Evolutionary conservation across 495 filamentous ascomycete genomes (phyloP).

Genomic region (Halenospora varia): DNA sequence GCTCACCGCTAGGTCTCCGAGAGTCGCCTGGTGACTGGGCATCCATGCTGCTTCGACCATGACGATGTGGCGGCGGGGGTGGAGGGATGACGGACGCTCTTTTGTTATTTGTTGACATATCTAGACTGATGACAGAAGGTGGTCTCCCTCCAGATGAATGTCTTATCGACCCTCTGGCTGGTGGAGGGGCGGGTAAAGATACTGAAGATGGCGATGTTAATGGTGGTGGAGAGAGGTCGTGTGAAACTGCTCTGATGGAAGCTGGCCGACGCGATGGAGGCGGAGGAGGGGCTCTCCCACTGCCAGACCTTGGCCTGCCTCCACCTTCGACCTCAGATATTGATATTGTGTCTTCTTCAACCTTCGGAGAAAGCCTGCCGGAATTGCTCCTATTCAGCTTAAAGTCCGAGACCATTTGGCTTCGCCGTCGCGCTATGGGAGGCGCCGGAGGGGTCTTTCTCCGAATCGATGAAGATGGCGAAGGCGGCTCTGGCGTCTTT

Average conservation of each 20-base stretch:
- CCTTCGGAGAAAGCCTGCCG: conserved; percentile 19
- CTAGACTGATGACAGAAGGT: conserved; percentile 19
- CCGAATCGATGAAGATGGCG: conserved; percentile 19
- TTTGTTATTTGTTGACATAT: conserved; percentile 17
- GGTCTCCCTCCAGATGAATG: conserved; percentile 12
- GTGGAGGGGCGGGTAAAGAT: conserved; percentile 19
- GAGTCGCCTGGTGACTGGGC: conserved; percentile 11
- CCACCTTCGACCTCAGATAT: not conserved
- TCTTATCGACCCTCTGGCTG: conserved; percentile 15
- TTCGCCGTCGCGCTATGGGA: conserved; percentile 21
- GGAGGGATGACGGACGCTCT: conserved; percentile 19
- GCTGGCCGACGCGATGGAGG: conserved; percentile 19
- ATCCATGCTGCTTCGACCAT: conserved; percentile 16
- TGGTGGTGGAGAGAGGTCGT: not conserved
- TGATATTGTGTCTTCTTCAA: conserved; percentile 21
- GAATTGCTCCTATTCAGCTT: conserved; percentile 15
- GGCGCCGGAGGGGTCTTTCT: conserved; percentile 21
- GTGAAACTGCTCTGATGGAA: conserved; percentile 4
- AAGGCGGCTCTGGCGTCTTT: conserved; percentile 25
- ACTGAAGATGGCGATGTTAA: conserved; percentile 10
- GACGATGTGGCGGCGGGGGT: conserved; percentile 21
- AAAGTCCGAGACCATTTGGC: conserved; percentile 20
- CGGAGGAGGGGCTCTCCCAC: conserved; percentile 17
- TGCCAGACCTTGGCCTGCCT: conserved; percentile 15
- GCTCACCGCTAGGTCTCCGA: conserved; percentile 18